A percentile compares a stretch with the other conserved stretches of the same genome.
phyloP scores from a whole-genome alignment of 345 rosid species.

The Zanthoxylum bungeanum region DNA sequence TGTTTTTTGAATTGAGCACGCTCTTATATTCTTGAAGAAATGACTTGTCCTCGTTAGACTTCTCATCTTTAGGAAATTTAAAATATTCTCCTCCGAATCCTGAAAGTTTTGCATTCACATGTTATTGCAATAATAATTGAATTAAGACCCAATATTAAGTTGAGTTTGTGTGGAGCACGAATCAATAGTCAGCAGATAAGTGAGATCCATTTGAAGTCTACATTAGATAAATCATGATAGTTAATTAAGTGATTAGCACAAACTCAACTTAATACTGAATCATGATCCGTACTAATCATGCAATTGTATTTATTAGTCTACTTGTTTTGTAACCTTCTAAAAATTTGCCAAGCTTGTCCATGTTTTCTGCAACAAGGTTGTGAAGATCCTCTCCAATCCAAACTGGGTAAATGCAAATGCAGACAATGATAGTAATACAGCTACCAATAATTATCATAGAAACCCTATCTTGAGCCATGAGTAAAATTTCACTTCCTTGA shows the following conservation, averaged over 20 bases:
- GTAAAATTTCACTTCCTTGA: constrained; percentile 11
- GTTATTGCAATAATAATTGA: too few species aligned
- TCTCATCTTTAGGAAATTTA: background rate
- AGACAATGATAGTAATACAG: background rate
- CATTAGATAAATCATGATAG: too few species aligned
- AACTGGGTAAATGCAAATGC: constrained; percentile 23
- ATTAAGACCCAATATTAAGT: too few species aligned
- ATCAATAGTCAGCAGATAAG: too few species aligned
- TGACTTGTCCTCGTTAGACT: constrained; percentile 1
- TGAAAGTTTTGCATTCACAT: background rate
- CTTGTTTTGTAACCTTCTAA: constrained; percentile 18
- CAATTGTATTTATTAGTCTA: too few species aligned
- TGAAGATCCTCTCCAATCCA: constrained; percentile 33
- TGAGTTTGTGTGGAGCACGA: too few species aligned
- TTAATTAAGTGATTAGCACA: too few species aligned
- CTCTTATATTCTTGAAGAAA: constrained; percentile 27
- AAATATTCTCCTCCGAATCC: constrained; percentile 26
- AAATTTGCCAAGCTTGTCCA: constrained; percentile 28
- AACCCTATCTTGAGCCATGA: constrained; percentile 24
- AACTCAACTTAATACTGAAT: too few species aligned
- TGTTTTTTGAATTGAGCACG: constrained; percentile 28
- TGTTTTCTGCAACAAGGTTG: constrained; percentile 14
- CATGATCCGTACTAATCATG: background rate
- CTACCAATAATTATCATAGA: constrained; percentile 33
- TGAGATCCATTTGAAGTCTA: too few species aligned